Evolutionary conservation across 2,329 filamentous ascomycete genomes (phyloP).

Genomic region (Colletotrichum lini): DNA sequence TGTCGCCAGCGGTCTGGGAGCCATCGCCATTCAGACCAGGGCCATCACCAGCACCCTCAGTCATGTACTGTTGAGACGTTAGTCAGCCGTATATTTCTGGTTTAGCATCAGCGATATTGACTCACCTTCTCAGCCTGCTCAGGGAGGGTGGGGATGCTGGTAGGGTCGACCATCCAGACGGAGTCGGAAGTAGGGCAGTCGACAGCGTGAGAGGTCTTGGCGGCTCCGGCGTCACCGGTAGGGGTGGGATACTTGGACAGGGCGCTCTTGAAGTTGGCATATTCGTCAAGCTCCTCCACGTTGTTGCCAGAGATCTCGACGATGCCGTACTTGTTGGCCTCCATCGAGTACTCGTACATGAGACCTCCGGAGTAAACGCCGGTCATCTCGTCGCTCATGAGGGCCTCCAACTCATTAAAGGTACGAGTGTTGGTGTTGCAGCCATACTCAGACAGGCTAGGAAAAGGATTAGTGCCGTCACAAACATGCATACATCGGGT

Average conservation of each 20-base stretch:
- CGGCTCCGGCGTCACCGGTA: constrained; percentile 64
- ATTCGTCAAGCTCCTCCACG: constrained; percentile 75
- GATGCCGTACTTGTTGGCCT: constrained; percentile 85
- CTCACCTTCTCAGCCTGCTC: constrained; percentile 56
- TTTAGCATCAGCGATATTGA: background rate
- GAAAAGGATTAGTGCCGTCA: background rate
- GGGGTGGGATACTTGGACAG: constrained; percentile 65
- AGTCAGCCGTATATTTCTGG: background rate
- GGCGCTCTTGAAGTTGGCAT: constrained; percentile 65
- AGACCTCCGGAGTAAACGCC: constrained; percentile 94
- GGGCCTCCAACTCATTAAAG: constrained; percentile 83
- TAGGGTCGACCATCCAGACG: constrained; percentile 67
- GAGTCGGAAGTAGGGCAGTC: constrained; percentile 65
- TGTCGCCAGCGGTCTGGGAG: constrained; percentile 66
- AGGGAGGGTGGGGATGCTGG: constrained; percentile 67
- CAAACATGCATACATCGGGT: constrained; percentile 48
- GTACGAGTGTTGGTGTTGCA: constrained; percentile 86
- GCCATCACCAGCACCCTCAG: constrained; percentile 65
- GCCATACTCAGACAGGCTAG: constrained; percentile 88
- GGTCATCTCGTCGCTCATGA: constrained; percentile 90
- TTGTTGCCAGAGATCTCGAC: constrained; percentile 73
- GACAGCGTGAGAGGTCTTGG: constrained; percentile 61
- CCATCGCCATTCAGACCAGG: constrained; percentile 67
- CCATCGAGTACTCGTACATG: constrained; percentile 93
- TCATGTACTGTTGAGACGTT: constrained; percentile 60